A percentile compares a stretch with the other conserved stretches of the same genome.
These are phyloP conservation scores for Cytospora piceae DNA, from an alignment of 2,329 filamentous ascomycete genomes.

Conservation along the genomic window DNA sequence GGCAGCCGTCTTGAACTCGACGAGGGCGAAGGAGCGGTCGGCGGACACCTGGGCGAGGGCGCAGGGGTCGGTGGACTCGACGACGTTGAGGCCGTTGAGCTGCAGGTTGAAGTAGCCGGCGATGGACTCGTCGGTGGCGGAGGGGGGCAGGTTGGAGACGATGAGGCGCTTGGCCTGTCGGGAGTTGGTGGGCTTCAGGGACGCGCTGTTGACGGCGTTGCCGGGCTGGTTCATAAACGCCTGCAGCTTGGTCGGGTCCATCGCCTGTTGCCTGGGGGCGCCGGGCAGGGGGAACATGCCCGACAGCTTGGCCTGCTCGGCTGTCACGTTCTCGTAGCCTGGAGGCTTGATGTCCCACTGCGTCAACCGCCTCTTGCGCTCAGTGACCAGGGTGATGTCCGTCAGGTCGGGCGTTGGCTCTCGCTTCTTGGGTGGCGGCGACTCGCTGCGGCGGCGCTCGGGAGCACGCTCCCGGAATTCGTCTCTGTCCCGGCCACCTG, in stretches of 20 bases:
- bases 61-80: slow-evolving; percentile 83
- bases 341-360: slow-evolving; percentile 99
- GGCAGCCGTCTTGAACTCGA: slow-evolving; percentile 86
- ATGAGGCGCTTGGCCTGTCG: slow-evolving; percentile 93
- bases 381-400: slow-evolving; percentile 77
- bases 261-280: slow-evolving; percentile 89
- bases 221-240: slow-evolving; percentile 93
- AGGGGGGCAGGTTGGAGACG: slow-evolving; percentile 77
- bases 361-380: slow-evolving; percentile 88
- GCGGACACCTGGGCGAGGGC: slow-evolving; percentile 79
- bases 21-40: slow-evolving; percentile 78
- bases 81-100: slow-evolving; percentile 93
- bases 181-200: slow-evolving; percentile 89
- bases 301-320: slow-evolving; percentile 97
- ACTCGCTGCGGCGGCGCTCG: slow-evolving; percentile 73
- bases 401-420: slow-evolving; percentile 96
- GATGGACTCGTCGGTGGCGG: slow-evolving; percentile 74
- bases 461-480: slow-evolving; percentile 55
- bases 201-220: slow-evolving; percentile 70
- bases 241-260: slow-evolving; percentile 92
- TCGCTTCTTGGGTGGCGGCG: slow-evolving; percentile 83
- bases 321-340: slow-evolving; percentile 96
- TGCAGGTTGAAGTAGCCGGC: slow-evolving; percentile 93
- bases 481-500: slow-evolving; percentile 46
- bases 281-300: slow-evolving; percentile 98